Evolutionary conservation across 176 grass and related monocot species (phyloP), one percentile per base, ranked within the genome.

Genomic region (Triticum dicoccoides): DNA sequence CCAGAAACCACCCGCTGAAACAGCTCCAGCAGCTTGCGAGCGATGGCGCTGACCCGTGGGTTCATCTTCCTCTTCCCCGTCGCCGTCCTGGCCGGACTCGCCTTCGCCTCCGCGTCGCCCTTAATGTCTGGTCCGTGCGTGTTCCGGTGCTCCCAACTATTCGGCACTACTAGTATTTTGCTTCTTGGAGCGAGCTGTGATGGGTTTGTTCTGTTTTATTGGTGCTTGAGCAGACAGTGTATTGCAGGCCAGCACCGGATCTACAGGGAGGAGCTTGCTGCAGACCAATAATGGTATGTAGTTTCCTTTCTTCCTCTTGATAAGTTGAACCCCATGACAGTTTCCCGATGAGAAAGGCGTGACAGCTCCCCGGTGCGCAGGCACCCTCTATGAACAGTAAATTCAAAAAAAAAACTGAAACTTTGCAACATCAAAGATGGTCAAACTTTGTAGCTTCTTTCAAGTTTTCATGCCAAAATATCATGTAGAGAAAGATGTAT

Each of bases 251-350:
- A 76, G 80, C 80, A 34, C 64, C 12, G 79, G 90, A 89, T 89
- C 90, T 82, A 83, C 83, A 0, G 86, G 90, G 73, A 84, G 90
- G 73, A 92, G 90, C 42, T 89, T 92, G 86, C 83, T 92, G 42
- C 90, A 92, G 86, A 66, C 86, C 65, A 86, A 83, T 65, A 92
- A 83, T 47, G 38, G 90, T 92, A 79, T 2, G 56, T 21, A 8
- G 20, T 59, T 59, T 59, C 20, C 18, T 59, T 58, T 59, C 56
- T 0, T 59, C 18, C 2, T 59, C 56, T 59, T 59, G 56, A 18
- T 3, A 58, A 8, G 54, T 59, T 59, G 18, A 58, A 58, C 2
- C 18, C 54, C 54, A 58, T 58, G 18, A 58, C 2, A 58, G 15
- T 21, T 58, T 56, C 52, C 12, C 25, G 25, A 25, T 25, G 25